Percentiles rank a stretch among this genome's conserved stretches.
Evolutionary conservation across 495 filamentous ascomycete species (phyloP).

Genomic region (Lindgomyces ingoldianus): DNA sequence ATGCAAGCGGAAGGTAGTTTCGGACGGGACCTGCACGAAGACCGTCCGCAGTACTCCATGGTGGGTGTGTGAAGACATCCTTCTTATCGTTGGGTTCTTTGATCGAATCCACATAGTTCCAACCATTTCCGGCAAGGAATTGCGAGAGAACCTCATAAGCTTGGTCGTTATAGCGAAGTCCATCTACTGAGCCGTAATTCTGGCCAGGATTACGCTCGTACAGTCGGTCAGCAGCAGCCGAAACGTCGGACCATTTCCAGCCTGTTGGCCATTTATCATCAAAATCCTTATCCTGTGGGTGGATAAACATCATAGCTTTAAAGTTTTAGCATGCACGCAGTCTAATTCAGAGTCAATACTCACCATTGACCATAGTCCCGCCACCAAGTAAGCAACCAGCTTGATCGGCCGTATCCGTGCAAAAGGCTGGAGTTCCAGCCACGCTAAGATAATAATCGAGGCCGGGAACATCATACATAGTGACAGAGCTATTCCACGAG

Average conservation of each 20-base stretch:
- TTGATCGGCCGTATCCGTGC: conserved; percentile 21
- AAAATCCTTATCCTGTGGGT: conserved; percentile 20
- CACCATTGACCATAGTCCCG: conserved; percentile 48
- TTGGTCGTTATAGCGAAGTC: conserved; percentile 19
- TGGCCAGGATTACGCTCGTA: conserved; percentile 22
- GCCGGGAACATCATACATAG: conserved; percentile 29
- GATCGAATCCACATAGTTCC: neutral
- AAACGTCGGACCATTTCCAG: conserved; percentile 31
- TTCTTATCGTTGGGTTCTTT: conserved; percentile 19
- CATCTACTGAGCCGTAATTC: conserved; percentile 18
- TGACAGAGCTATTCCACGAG: conserved; percentile 23
- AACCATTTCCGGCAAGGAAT: conserved; percentile 18
- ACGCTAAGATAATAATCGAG: conserved; percentile 19
- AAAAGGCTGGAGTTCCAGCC: conserved; percentile 13
- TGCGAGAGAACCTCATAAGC: conserved; percentile 22
- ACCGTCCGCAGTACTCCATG: conserved; percentile 9
- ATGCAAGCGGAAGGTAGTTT: conserved; percentile 18
- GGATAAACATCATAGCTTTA: conserved; percentile 27
- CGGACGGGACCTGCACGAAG: conserved; percentile 24
- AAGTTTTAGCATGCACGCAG: neutral
- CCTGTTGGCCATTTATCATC: conserved; percentile 24
- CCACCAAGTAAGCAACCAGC: conserved; percentile 33
- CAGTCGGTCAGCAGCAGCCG: conserved; percentile 11
- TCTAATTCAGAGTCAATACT: conserved; percentile 36
- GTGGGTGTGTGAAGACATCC: conserved; percentile 22